Evolutionary conservation across 2,329 filamentous ascomycete genomes (phyloP).

Genomic region (Botryotinia convoluta): DNA sequence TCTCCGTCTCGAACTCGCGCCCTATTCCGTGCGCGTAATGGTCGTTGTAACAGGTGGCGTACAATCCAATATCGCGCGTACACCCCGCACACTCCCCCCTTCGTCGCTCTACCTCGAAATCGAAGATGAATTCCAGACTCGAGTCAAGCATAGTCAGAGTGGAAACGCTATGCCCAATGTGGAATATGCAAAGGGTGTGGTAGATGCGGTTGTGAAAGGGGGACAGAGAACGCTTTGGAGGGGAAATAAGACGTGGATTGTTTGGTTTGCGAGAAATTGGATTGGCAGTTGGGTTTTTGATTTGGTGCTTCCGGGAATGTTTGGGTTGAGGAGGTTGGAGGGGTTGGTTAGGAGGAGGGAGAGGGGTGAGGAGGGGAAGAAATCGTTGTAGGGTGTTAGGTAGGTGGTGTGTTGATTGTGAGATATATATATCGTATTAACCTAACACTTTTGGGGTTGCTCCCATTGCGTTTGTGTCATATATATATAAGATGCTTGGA

Average conservation of each 20-base stretch:
- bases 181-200: conserved; percentile 32
- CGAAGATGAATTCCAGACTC: conserved; percentile 24
- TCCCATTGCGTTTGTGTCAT: neutral
- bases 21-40: conserved; percentile 32
- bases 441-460: too few species aligned
- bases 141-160: conserved; percentile 32
- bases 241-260: conserved; percentile 25
- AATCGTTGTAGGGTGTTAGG: neutral
- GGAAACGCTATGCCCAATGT: conserved; percentile 28
- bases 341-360: conserved; percentile 14
- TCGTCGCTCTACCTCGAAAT: conserved; percentile 31
- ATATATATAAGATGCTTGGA: neutral
- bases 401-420: neutral
- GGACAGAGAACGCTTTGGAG: conserved; percentile 29
- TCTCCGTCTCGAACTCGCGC: conserved; percentile 34
- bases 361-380: neutral
- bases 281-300: conserved; percentile 33
- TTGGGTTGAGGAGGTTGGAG: conserved; percentile 29
- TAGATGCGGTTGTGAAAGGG: conserved; percentile 28
- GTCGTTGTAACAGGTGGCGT: conserved; percentile 34
- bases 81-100: conserved; percentile 22
- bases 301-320: conserved; percentile 31
- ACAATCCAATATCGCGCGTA: conserved; percentile 28
- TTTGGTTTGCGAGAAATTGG: conserved; percentile 30
- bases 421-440: neutral